Evolutionary conservation across 331 rosid species (phyloP).

Genomic region (Erythrophleum ivorense): DNA sequence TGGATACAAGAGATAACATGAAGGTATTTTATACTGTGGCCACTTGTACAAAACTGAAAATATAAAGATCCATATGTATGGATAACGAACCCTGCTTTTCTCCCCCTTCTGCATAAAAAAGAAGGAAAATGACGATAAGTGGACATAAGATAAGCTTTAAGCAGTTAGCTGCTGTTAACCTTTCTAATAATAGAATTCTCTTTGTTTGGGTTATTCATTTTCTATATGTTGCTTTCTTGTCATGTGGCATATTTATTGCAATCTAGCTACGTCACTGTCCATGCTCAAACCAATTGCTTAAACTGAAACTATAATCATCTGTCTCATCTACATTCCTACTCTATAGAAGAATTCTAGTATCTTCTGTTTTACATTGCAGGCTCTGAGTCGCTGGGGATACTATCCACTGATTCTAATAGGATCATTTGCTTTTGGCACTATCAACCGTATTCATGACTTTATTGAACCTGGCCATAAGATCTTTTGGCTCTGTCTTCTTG

Average conservation of each 20-base stretch:
- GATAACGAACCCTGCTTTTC: neutral
- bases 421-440: conserved; percentile 93
- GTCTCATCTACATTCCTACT: conserved; percentile 21
- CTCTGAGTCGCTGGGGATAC: conserved; percentile 94
- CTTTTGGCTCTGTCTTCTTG: conserved; percentile 96
- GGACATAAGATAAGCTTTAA: conserved; percentile 5
- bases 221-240: conserved; percentile 10
- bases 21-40: conserved; percentile 59
- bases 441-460: conserved; percentile 92
- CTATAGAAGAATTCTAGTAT: neutral
- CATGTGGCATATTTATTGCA: conserved; percentile 6
- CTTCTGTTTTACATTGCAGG: conserved; percentile 56
- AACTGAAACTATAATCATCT: neutral
- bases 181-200: neutral
- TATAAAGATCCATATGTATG: neutral
- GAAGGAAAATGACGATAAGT: neutral
- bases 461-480: conserved; percentile 83
- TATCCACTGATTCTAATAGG: conserved; percentile 96
- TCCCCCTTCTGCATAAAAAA: neutral
- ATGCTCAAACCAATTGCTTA: conserved; percentile 26
- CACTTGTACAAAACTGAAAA: conserved; percentile 24
- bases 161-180: neutral
- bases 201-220: conserved; percentile 26
- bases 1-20: conserved; percentile 82
- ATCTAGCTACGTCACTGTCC: neutral